phyloP scores from a whole-genome alignment of 768 basidiomycete species.

The Infundibulicybe gibba region DNA sequence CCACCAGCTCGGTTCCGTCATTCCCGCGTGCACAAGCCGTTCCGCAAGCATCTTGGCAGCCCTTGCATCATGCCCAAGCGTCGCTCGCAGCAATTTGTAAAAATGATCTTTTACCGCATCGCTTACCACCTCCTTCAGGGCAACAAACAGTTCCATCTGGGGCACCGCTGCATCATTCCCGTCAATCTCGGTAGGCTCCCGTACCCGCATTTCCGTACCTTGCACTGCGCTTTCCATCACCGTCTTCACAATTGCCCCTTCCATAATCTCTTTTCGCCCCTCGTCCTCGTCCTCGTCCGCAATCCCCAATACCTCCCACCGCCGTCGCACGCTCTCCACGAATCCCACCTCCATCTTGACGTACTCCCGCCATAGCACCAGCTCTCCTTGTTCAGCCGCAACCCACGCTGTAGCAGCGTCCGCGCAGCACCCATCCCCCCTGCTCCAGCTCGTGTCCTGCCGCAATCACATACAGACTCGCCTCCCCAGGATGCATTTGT shows the following conservation, averaged over 20 bases:
- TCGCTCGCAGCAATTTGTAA: conserved; percentile 27
- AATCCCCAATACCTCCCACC: conserved; percentile 83
- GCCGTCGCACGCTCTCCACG: conserved; percentile 70
- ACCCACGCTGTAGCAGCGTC: conserved; percentile 78
- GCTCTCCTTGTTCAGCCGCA: conserved; percentile 72
- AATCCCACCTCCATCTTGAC: conserved; percentile 88
- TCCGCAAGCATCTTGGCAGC: conserved; percentile 32
- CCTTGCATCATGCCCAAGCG: conserved; percentile 28
- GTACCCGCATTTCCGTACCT: conserved; percentile 38
- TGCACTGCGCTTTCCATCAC: conserved; percentile 73
- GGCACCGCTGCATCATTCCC: conserved; percentile 31
- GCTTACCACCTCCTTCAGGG: conserved; percentile 32
- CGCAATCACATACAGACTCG: conserved; percentile 78
- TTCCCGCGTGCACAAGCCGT: conserved; percentile 24
- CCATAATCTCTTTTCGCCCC: conserved; percentile 62
- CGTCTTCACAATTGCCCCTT: conserved; percentile 75
- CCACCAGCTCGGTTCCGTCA: conserved; percentile 32
- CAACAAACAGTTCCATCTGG: conserved; percentile 36
- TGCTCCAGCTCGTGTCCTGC: conserved; percentile 81
- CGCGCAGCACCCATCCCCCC: conserved; percentile 78
- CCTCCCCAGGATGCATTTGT: conserved; percentile 79
- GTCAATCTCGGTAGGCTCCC: background rate
- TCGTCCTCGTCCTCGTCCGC: conserved; percentile 35
- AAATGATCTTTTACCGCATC: conserved; percentile 33
- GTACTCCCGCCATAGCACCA: conserved; percentile 86